phyloP scores from a whole-genome alignment of 1,139 yeast genomes.

The Sugiyamaella castrensis region DNA sequence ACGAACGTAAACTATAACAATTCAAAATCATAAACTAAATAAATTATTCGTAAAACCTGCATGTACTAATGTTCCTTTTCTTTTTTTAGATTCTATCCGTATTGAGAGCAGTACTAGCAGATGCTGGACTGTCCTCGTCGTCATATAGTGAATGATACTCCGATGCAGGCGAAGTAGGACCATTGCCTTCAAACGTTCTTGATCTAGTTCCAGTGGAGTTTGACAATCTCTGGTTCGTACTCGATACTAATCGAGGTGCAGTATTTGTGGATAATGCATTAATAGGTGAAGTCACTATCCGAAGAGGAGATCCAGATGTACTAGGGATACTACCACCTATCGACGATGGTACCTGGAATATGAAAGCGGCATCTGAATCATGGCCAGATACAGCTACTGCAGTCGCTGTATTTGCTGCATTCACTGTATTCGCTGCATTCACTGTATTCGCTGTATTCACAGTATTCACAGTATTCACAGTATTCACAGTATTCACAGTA shows the following conservation, averaged over 20 bases:
- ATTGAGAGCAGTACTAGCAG: too few species aligned
- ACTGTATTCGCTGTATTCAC: too few species aligned
- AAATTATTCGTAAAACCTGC: too few species aligned
- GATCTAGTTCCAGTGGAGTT: background rate
- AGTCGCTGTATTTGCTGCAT: background rate
- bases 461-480: too few species aligned
- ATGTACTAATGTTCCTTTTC: too few species aligned
- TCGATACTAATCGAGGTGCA: background rate
- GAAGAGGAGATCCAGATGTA: background rate
- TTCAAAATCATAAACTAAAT: too few species aligned
- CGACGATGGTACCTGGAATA: slow-evolving; percentile 12
- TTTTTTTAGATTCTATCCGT: too few species aligned
- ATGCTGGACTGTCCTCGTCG: background rate
- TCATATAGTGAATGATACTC: slow-evolving; percentile 3
- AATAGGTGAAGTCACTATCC: slow-evolving; percentile 7
- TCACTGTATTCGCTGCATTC: too few species aligned
- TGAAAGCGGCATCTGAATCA: slow-evolving; percentile 9
- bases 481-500: too few species aligned
- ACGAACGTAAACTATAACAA: too few species aligned
- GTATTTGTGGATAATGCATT: background rate
- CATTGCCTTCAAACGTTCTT: slow-evolving; percentile 5
- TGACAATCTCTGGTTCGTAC: background rate
- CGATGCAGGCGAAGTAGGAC: background rate
- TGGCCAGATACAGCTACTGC: background rate
- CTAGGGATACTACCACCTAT: slow-evolving; percentile 6